A percentile compares a stretch with the other conserved stretches of the same genome.
phyloP scores from a whole-genome alignment of 2,329 filamentous ascomycete species.

The Pseudogymnoascus sp. region DNA sequence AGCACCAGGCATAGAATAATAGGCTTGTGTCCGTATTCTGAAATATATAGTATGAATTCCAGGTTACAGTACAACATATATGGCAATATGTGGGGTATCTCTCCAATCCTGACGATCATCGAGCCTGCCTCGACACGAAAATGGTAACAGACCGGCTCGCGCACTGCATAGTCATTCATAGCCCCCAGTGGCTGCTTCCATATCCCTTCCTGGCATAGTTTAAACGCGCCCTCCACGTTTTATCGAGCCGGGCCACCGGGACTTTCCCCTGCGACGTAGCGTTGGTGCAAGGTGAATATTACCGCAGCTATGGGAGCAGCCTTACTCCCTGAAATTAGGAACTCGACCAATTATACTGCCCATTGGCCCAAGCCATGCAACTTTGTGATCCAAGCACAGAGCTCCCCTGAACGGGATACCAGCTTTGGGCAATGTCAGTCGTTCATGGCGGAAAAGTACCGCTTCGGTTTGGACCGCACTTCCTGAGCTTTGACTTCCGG shows the following conservation, averaged over 20 bases:
- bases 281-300: neutral
- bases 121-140: neutral
- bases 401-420: neutral
- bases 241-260: neutral
- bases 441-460: conserved; percentile 56
- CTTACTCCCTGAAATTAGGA: conserved; percentile 1
- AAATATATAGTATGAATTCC: conserved; percentile 2
- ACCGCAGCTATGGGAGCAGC: neutral
- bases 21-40: neutral
- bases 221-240: neutral
- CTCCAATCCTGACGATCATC: conserved; percentile 1
- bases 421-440: neutral
- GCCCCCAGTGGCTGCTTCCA: neutral
- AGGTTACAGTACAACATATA: conserved; percentile 5
- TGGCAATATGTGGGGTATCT: conserved; percentile 3
- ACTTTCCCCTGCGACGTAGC: conserved; percentile 6
- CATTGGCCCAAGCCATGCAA: neutral
- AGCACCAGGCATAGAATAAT: neutral
- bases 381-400: neutral
- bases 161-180: neutral
- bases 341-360: neutral
- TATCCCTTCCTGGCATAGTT: neutral
- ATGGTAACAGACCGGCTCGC: conserved; percentile 1
- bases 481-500: conserved; percentile 64
- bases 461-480: conserved; percentile 57